Evolutionary conservation across 768 basidiomycete species (phyloP).

Genomic region (Pulveroboletus ravenelii): DNA sequence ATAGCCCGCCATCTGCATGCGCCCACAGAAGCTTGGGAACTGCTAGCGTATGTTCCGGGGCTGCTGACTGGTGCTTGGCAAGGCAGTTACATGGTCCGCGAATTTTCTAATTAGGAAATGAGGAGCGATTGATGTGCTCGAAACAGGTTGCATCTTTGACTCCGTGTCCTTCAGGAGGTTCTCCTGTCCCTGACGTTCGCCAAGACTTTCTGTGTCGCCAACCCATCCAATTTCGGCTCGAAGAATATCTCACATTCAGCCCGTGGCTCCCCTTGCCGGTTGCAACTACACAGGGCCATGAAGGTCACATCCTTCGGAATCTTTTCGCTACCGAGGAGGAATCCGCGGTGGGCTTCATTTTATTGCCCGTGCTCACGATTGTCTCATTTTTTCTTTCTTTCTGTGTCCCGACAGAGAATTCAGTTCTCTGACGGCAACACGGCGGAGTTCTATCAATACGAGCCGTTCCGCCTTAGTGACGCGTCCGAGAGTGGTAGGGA

Average conservation of each 20-base stretch:
- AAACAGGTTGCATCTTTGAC: conserved; percentile 27
- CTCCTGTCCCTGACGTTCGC: conserved; percentile 5
- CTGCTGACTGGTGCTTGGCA: conserved; percentile 56
- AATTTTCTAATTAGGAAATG: conserved; percentile 15
- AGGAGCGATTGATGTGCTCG: conserved; percentile 10
- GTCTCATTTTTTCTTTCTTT: conserved; percentile 14
- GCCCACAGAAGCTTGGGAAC: conserved; percentile 21
- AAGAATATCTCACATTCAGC: conserved; percentile 41
- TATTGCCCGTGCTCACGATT: conserved; percentile 10
- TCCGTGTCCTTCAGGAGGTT: conserved; percentile 10
- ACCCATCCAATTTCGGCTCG: conserved; percentile 47
- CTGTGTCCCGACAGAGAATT: conserved; percentile 9
- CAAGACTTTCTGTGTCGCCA: conserved; percentile 41
- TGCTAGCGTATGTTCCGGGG: conserved; percentile 38
- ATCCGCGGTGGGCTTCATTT: conserved; percentile 22
- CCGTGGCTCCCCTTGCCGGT: conserved; percentile 34
- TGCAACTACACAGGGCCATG: conserved; percentile 16
- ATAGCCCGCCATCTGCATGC: conserved; percentile 17
- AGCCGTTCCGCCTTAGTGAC: conserved; percentile 29
- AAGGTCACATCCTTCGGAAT: conserved; percentile 22
- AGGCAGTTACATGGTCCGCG: conserved; percentile 52
- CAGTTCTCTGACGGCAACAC: conserved; percentile 28
- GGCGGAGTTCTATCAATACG: conserved; percentile 25
- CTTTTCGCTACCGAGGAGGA: conserved; percentile 19
- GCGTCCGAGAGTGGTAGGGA: conserved; percentile 25